Evolutionary conservation across 75 land plant genomes (phyloP), one percentile per base, ranked within the genome.

Genomic region (Sequoia sempervirens): DNA sequence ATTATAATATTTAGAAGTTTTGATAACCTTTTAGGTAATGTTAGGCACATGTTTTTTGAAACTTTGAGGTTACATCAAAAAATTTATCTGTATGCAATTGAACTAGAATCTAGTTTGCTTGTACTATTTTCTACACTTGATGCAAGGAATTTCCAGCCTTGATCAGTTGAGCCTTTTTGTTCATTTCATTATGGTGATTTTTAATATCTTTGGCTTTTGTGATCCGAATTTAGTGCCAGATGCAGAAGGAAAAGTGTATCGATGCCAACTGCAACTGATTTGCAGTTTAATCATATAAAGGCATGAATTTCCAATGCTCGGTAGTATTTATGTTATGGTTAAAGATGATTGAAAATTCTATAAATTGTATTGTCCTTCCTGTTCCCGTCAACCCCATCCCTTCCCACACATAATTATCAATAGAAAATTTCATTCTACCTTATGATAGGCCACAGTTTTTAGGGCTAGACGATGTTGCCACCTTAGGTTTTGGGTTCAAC

Each of bases 1-100:
- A 26, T 43, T 43, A 76, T 75, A 43, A 76, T 76, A 20, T 76
- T 40, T 78, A 23, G 50, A 78, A 78, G 80, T 78, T 78, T 78
- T 78, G 80, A 10, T 78, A n/a, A 5, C 14, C 45, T 1, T 45
- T 45, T 45, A 43, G 30, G 4, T 26, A 30, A 45, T 10, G 30
- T 78, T 45, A 45, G 45, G 23, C 50, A 78, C 13, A 2, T 75
- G 10, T n/a, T 78, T 78, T 43, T 23, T 46, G 45, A 45, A 78
- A 46, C 30, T 45, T 76, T 76, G n/a, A 26, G n/a, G n/a, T 26
- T 9, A 23, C 47, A 76, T 76, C 11, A 7, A n/a, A 37, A 75
- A 37, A 76, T 20, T 34, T n/a, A 45, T 43, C 52, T 43, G 4
- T 41, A 78, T 78, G 80, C 47, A 41, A 45, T 45, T 41, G 79